Percentiles rank a stretch among this genome's conserved stretches.
phyloP scores from a whole-genome alignment of 169 alveolate species.

The Theileria orientalis region DNA sequence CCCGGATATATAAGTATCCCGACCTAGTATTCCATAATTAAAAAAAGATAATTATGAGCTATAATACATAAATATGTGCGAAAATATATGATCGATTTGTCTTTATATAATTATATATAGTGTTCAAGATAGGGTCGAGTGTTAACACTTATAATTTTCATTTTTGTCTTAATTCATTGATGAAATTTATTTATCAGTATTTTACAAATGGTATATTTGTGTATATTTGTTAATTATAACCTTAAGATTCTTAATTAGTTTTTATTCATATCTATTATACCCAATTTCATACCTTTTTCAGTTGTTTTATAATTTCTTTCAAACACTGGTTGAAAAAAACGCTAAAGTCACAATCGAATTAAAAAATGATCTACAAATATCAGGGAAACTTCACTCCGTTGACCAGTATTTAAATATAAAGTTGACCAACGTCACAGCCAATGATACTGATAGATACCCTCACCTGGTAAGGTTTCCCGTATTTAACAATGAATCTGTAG shows the following conservation, averaged over 20 bases:
- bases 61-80: too few species aligned
- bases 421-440: conserved; percentile 86
- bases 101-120: background rate
- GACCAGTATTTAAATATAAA: conserved; percentile 91
- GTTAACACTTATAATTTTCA: too few species aligned
- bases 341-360: conserved; percentile 90
- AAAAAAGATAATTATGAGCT: background rate
- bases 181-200: background rate
- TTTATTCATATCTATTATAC: background rate
- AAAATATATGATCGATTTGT: too few species aligned
- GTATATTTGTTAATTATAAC: too few species aligned
- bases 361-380: conserved; percentile 89
- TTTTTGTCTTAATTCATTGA: background rate
- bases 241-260: background rate
- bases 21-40: background rate
- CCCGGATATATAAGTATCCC: background rate
- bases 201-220: background rate
- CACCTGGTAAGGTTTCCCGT: conserved; percentile 77
- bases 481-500: conserved; percentile 8
- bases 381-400: conserved; percentile 89
- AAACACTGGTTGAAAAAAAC: conserved; percentile 85
- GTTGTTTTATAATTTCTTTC: conserved; percentile 88
- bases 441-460: conserved; percentile 87
- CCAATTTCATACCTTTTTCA: conserved; percentile 16
- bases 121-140: background rate